phyloP scores from a whole-genome alignment of 2,329 filamentous ascomycete species.

The Aureobasidium sp. region DNA sequence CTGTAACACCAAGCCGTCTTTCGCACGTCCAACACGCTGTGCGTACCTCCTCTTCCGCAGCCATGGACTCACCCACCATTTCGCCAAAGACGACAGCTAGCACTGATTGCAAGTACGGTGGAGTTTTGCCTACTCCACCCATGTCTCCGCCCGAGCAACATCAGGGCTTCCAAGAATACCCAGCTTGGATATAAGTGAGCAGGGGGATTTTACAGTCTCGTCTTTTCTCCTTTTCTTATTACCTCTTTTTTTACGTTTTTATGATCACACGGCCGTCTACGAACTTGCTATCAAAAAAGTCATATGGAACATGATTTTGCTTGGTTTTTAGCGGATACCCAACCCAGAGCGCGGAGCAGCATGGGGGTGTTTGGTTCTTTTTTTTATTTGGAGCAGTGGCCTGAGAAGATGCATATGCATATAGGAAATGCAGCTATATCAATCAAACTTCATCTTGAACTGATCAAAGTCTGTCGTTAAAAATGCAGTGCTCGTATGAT shows the following conservation, averaged over 20 bases:
- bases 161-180: conserved; percentile 5
- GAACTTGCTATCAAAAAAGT: conserved; percentile 5
- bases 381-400: background rate
- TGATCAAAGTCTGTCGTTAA: background rate
- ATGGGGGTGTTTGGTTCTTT: conserved; percentile 2
- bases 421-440: background rate
- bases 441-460: background rate
- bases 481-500: background rate
- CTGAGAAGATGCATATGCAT: background rate
- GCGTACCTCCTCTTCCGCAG: background rate
- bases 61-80: background rate
- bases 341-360: conserved; percentile 1
- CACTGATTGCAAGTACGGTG: background rate
- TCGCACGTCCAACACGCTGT: conserved; percentile 8
- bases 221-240: background rate
- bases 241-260: background rate
- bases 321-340: conserved; percentile 10
- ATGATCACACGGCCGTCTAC: conserved; percentile 4
- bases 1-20: conserved; percentile 11
- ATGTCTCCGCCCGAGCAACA: conserved; percentile 10
- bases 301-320: conserved; percentile 5
- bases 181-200: conserved; percentile 11
- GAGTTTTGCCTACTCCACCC: conserved; percentile 1
- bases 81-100: conserved; percentile 13
- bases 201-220: background rate